Evolutionary conservation across 176 grass and related monocot species (phyloP).

Genomic region (bread wheat (Triticum aestivum)): IWGSC_CS_RefSeq_v2.1 NC_057814.1:20613501-20614000

Average conservation of each 20-base stretch:
- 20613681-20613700: constrained; percentile 92
- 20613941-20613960: too few relatives aligned
- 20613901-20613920: neutral
- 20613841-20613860: neutral
- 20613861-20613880: neutral
- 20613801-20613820: too few relatives aligned
- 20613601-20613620: neutral
- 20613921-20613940: neutral
- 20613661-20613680: neutral
- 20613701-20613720: constrained; percentile 86
- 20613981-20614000: neutral
- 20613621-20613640: too few relatives aligned
- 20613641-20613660: neutral
- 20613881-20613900: neutral
- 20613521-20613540: neutral
- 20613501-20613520: neutral
- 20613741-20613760: constrained; percentile 57
- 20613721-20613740: constrained; percentile 82
- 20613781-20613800: too few relatives aligned
- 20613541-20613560: neutral
- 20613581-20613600: neutral
- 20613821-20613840: neutral
- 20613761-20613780: constrained; percentile 74
- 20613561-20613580: neutral
- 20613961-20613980: neutral